Evolutionary conservation across 495 filamentous ascomycete genomes (phyloP), one percentile per base, ranked within the genome.

Genomic region (Filosporella fistucella): DNA sequence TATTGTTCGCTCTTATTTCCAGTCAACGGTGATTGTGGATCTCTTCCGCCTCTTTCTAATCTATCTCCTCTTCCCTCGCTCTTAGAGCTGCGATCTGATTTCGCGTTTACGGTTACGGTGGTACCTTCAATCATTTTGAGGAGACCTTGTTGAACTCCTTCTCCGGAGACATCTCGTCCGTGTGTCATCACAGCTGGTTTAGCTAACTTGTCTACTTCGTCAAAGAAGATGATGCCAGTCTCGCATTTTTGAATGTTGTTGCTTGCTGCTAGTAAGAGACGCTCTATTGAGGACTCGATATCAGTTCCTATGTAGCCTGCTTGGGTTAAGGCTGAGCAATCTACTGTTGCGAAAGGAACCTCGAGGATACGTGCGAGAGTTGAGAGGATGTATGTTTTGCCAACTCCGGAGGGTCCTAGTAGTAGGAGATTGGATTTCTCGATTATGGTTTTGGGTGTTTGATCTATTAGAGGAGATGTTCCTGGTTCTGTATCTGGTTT

Each of bases 261-360:
- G 63, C 94, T 87, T 16, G 91, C 84, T 40, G 94, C 91, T 48
- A 89, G 85, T 8, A 98, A 70, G 24, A 98, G 75, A 21, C 91
- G 79, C 56, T 95, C 88, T 16, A 98, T 88, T 56, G 90, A 95
- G 0, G 87, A 81, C 57, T 98, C 93, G 35, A 86, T 91, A 59
- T 98, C 93, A 61, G 96, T 91, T 46, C 93, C 93, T 47, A 98
- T 95, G 60, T 98, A 98, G 12, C 93, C 93, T 5, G 93, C 90
- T 70, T 96, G 90, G 2, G 93, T 98, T 53, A 98, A 91, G 3
- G 93, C 85, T 12, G 94, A 97, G 66, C 94, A 97, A 62, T 98
- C 94, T 48, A 89, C 93, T 64, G 97, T 97, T 50, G 87, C 91
- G 62, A 98, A 96, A 0, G 93, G 94, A 1, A 97, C 93, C 42